Percentiles rank a stretch among this genome's conserved stretches.
phyloP scores from a whole-genome alignment of 768 basidiomycete genomes.

The Collybiopsis luxurians region DNA sequence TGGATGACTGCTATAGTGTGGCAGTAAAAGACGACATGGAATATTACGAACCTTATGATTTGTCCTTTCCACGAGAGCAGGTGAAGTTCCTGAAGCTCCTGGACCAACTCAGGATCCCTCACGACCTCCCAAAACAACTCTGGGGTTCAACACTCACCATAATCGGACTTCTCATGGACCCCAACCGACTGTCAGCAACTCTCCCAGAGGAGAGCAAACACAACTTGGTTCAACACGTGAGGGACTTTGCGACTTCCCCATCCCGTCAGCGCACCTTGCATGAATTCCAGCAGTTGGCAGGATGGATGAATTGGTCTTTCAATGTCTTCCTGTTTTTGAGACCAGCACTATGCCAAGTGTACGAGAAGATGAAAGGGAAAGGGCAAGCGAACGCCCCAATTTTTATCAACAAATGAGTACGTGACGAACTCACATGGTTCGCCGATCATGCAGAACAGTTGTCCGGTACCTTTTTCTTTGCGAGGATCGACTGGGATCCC shows the following conservation, averaged over 20 bases:
- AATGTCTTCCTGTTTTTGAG: slow-evolving; percentile 21
- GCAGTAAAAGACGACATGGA: neutral
- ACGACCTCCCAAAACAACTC: slow-evolving; percentile 37
- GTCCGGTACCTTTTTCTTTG: slow-evolving; percentile 13
- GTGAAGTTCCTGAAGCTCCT: slow-evolving; percentile 32
- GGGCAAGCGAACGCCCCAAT: slow-evolving; percentile 3
- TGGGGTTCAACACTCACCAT: slow-evolving; percentile 28
- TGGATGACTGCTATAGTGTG: neutral
- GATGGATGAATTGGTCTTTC: slow-evolving; percentile 24
- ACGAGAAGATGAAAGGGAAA: slow-evolving; percentile 22
- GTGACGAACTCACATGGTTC: slow-evolving; percentile 19
- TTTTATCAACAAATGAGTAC: slow-evolving; percentile 13
- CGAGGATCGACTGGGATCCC: slow-evolving; percentile 15
- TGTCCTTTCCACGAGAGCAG: slow-evolving; percentile 17
- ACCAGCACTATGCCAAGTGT: slow-evolving; percentile 18
- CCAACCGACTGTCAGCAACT: slow-evolving; percentile 27
- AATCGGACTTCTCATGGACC: slow-evolving; percentile 38
- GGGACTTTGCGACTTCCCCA: slow-evolving; percentile 6
- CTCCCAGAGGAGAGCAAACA: slow-evolving; percentile 5
- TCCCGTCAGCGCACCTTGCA: neutral
- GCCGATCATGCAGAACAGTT: slow-evolving; percentile 10
- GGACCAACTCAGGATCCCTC: slow-evolving; percentile 37
- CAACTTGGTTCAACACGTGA: slow-evolving; percentile 13
- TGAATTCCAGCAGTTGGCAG: slow-evolving; percentile 19
- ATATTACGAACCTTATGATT: neutral